These are phyloP conservation scores for Pyrenophora tritici-repentis DNA, from an alignment of 2,329 filamentous ascomycete genomes.

Conservation along the genomic window DNA sequence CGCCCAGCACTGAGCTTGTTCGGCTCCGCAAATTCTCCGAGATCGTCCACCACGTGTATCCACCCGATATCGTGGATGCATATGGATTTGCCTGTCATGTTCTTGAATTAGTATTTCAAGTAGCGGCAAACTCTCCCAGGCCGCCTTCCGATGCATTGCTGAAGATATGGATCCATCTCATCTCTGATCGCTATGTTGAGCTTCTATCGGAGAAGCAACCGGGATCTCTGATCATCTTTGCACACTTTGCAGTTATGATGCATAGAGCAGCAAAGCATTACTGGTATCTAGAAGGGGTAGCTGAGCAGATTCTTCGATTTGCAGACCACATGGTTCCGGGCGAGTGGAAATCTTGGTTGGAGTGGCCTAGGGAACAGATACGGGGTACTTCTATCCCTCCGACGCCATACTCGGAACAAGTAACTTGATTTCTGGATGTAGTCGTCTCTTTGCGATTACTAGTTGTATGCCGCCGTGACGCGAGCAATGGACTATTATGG, in stretches of 20 bases:
- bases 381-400: slow-evolving; percentile 3
- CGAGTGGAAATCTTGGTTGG: slow-evolving; percentile 36
- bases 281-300: slow-evolving; percentile 34
- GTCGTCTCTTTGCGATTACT: background rate
- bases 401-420: slow-evolving; percentile 6
- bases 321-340: slow-evolving; percentile 30
- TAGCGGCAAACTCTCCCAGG: slow-evolving; percentile 13
- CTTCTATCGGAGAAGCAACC: slow-evolving; percentile 37
- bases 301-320: slow-evolving; percentile 33
- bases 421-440: background rate
- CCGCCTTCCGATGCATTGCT: slow-evolving; percentile 32
- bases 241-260: slow-evolving; percentile 44
- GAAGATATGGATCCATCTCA: slow-evolving; percentile 35
- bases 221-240: slow-evolving; percentile 43
- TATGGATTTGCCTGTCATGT: slow-evolving; percentile 31
- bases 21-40: slow-evolving; percentile 33
- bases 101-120: slow-evolving; percentile 28
- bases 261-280: slow-evolving; percentile 24
- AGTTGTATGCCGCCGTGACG: background rate
- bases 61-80: slow-evolving; percentile 35
- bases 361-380: slow-evolving; percentile 38
- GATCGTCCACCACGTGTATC: slow-evolving; percentile 31
- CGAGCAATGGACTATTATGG: no score
- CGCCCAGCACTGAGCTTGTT: slow-evolving; percentile 26
- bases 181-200: slow-evolving; percentile 34